These are phyloP conservation scores for Arachis monticola DNA, from an alignment of 331 rosid species.

Conservation along the genomic window DNA sequence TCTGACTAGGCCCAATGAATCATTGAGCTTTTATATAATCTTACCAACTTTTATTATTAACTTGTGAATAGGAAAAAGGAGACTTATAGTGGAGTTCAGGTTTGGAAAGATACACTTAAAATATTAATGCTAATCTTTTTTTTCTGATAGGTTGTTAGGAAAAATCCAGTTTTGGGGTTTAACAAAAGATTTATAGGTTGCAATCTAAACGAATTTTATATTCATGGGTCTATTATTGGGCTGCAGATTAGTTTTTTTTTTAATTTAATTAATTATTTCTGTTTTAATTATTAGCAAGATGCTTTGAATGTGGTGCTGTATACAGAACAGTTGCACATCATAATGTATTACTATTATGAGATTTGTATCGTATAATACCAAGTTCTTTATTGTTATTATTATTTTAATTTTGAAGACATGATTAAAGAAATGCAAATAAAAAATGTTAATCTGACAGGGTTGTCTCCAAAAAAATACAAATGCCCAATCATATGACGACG, in stretches of 20 bases:
- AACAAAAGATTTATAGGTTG: constrained; percentile 57
- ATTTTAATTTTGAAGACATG: not conserved
- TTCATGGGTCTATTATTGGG: constrained; percentile 63
- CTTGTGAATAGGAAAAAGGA: constrained; percentile 46
- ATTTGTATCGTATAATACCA: constrained; percentile 20
- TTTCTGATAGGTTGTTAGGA: constrained; percentile 55
- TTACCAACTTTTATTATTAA: constrained; percentile 54
- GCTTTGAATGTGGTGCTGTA: constrained; percentile 71
- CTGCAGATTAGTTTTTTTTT: constrained; percentile 59
- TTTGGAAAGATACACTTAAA: constrained; percentile 69
- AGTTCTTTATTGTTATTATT: constrained; percentile 13
- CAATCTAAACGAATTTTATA: constrained; percentile 46
- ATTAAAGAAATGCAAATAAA: constrained; percentile 31
- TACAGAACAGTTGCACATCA: constrained; percentile 53
- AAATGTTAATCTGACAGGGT: constrained; percentile 61
- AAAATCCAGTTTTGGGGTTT: constrained; percentile 67
- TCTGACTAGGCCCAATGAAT: constrained; percentile 94
- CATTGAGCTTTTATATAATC: constrained; percentile 58
- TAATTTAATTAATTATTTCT: constrained; percentile 27
- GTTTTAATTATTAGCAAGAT: constrained; percentile 69
- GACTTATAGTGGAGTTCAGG: constrained; percentile 75
- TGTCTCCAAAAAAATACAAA: constrained; percentile 59
- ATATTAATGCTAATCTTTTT: constrained; percentile 42
- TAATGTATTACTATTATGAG: constrained; percentile 33
- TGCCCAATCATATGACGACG: constrained; percentile 63